Base-by-base conservation (phyloP, 176 grass and related monocot genomes). In the Poa pratensis region DNA sequence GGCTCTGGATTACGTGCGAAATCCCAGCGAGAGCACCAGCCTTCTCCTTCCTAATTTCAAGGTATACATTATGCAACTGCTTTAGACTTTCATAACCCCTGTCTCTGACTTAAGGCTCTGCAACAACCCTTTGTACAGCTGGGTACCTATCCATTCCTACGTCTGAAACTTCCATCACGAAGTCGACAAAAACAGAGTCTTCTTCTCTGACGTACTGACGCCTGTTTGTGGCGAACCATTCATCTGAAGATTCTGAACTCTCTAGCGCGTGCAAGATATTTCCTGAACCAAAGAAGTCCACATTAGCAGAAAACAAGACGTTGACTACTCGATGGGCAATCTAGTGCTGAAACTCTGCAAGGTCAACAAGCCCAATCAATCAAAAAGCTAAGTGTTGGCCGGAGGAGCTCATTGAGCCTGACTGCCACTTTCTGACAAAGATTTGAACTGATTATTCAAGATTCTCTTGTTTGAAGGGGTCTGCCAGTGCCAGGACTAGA, bases 101-200 rank as follows among this genome's bases (percentile, higher is more conserved):
- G 19, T 53, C 37, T 26, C 70, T 49, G 39, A 19, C 2, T 8
- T 40, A 84, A 34, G 13, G 14, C 9, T 62, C 51, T 19, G 30
- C 42, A 80, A 62, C 67, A 39, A 76, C 34, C 34, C n/a, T 27
- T 61, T 86, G 84, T 50, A 70, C 17, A 8, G 37, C 69, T 79
- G 24, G 15, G 11, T 8, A 1, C 26, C 15, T 24, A 19, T 39
- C 66, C 66, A n/a, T n/a, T n/a, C n/a, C n/a, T 39, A 23, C 52
- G 1, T 58, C 27, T 23, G 42, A 13, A 16, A 24, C 37, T 34
- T 11, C 1, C 6, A 80, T 59, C 45, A 14, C 46, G 46, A 18
- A 24, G 30, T 69, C 11, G 10, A 3, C 3, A 39, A 68, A 12
- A 53, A 17, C 26, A 15, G 19, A 27, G 20, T 59, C 76, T 61